Base-by-base conservation (phyloP, 1,139 yeast genomes). In the Pichiaceae sp. region DNA sequence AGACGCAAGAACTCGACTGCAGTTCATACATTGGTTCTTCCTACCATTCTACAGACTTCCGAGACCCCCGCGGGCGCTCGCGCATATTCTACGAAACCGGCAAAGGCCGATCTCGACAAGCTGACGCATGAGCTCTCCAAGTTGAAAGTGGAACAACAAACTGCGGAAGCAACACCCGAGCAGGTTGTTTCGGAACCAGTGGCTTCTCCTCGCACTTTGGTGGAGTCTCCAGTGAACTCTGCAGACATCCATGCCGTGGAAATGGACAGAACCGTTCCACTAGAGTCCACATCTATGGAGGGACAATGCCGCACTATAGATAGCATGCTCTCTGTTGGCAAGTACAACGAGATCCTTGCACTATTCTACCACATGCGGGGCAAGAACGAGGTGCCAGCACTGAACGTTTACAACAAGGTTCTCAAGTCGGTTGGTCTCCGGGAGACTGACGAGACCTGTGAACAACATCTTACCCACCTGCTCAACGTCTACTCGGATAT, bases 401-500 rank as follows among this genome's bases (percentile, higher is more conserved):
- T 53, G 3, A 41, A 37, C 3, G 39, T 52, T n/a, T 57, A 54
- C 42, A 54, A 54, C 35, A 46, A 51, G 33, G 52, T 56, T 9
- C 36, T 57, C 15, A 39, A 41, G 17, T 52, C 61, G 3, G 54
- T 57, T 15, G 42, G 50, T 16, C 23, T 43, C n/a, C 49, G 62
- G 38, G 19, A 34, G 32, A 65, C 66, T 38, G 59, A 59, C 32
- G 67, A 64, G 44, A 54, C 68, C 19, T 43, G 63, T 6, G 73
- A 70, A 44, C 66, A 64, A 33, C 65, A 63, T 48, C 63, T 80
- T 49, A 79, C 84, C 3, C 73, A 68, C 38, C 54, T 81, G 42
- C 60, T 81, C 43, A 78, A 77, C 14, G 75, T 79, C 29, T 81
- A 81, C 53, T 83, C 80, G 38, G 87, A 79, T 49, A 59, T 79